A percentile compares a stretch with the other conserved stretches of the same genome.
Evolutionary conservation across 306 rosid genomes (phyloP).

Genomic region (Trifolium repens): DNA sequence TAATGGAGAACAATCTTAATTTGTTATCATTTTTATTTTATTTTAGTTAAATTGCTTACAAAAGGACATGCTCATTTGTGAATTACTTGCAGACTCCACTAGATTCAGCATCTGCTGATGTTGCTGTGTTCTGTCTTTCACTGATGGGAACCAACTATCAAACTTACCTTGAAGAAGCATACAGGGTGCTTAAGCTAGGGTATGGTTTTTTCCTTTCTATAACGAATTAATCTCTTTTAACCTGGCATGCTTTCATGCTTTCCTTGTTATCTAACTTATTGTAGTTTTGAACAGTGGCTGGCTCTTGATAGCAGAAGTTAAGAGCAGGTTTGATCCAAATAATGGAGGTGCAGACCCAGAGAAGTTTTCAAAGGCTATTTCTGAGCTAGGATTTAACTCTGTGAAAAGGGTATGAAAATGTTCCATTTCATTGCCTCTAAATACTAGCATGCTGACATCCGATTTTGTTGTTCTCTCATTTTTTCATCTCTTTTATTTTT

Average conservation of each 20-base stretch:
- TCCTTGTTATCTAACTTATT: conserved; percentile 35
- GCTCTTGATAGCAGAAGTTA: conserved; percentile 96
- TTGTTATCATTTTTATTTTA: no score
- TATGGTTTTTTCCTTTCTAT: neutral
- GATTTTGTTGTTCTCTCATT: neutral
- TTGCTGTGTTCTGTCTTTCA: conserved; percentile 90
- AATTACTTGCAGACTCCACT: conserved; percentile 50
- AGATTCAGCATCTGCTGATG: conserved; percentile 66
- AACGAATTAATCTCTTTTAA: neutral
- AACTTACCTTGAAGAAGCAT: conserved; percentile 75
- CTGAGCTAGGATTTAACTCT: conserved; percentile 74
- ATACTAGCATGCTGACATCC: conserved; percentile 49
- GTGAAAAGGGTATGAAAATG: conserved; percentile 55
- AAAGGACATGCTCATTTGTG: neutral
- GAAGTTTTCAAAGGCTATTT: conserved; percentile 65
- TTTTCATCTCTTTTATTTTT: no score
- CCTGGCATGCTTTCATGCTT: neutral
- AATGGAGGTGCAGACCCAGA: conserved; percentile 92
- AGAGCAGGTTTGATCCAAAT: conserved; percentile 87
- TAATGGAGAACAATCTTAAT: neutral
- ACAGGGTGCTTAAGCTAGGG: conserved; percentile 80
- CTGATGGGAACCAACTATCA: conserved; percentile 87
- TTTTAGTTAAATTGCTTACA: neutral
- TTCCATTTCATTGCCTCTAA: neutral
- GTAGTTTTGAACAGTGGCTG: conserved; percentile 64